Evolutionary conservation across 192 early-diverging fungal genomes (phyloP), one percentile per base, ranked within the genome.

Genomic region (Chytriomyces sp.): DNA sequence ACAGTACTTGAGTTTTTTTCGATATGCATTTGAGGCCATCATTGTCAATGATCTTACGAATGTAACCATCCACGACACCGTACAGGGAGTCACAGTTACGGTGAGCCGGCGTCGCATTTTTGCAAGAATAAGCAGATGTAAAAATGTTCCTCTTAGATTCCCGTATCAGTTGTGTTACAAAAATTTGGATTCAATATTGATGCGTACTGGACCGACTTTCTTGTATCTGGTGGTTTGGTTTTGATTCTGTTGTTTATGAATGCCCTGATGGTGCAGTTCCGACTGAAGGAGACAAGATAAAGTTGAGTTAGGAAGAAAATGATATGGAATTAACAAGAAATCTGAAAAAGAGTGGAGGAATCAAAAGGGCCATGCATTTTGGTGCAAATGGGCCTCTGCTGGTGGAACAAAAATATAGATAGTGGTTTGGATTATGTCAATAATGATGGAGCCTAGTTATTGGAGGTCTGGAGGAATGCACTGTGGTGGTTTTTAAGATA

Each of bases 1-100:
- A 28, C 90, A 91, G 59, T 91, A 90, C 55, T 73, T 91, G n/a
- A 87, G 85, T 53, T 84, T 91, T 60, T 93, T 91, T 83, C 85
- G 87, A 59, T 93, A 88, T 63, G 85, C 87, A 1, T 90, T 86
- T 58, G 91, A 93, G 54, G 88, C 90, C 33, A 76, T 90, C 73
- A 85, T 86, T 2, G 88, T 89, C 57, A 91, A 90, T 66, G 90
- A 82, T 53, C 30, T 80, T 3, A 64, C 68, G 5, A 64, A 69
- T 14, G 28, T 81, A 2, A 63, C 54, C 5, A 76, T 85, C 44
- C 33, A 52, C 26, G 81, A 80, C 52, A 58, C 72, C 36, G 77
- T 85, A 33, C 31, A 64, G 7, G 81, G 81, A 5, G 64, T 74
- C 0, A 56, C 53, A 10, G 32, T 85, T n/a, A 74, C 40, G 26